A percentile compares a stretch with the other conserved stretches of the same genome.
Evolutionary conservation across 495 filamentous ascomycete species (phyloP).

Genomic region (Pyronema omphalodes): DNA sequence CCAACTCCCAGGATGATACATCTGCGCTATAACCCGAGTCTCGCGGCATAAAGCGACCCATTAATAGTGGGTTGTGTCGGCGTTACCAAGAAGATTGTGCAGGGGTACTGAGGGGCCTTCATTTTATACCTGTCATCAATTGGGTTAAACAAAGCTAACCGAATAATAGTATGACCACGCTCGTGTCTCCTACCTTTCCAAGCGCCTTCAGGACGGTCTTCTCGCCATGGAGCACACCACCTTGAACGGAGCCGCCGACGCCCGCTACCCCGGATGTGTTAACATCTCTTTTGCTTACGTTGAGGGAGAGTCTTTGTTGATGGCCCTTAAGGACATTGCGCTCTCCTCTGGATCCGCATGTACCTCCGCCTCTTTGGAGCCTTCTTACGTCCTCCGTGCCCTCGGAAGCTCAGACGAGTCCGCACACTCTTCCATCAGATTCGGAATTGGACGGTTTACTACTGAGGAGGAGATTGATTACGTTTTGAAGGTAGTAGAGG

Average conservation of each 20-base stretch:
- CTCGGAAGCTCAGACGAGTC: conserved; percentile 91
- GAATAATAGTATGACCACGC: conserved; percentile 65
- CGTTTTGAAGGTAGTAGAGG: conserved; percentile 80
- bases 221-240: conserved; percentile 77
- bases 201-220: conserved; percentile 62
- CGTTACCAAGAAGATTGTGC: conserved; percentile 5
- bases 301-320: conserved; percentile 90
- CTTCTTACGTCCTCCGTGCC: conserved; percentile 85
- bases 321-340: conserved; percentile 96
- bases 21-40: conserved; percentile 39
- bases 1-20: conserved; percentile 6
- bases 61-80: conserved; percentile 3
- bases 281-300: conserved; percentile 98
- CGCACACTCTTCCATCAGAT: conserved; percentile 92
- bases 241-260: conserved; percentile 68
- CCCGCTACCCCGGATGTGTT: conserved; percentile 89
- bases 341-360: conserved; percentile 93
- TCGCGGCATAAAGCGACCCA: conserved; percentile 20
- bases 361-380: conserved; percentile 89
- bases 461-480: conserved; percentile 94
- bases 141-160: background rate
- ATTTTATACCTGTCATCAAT: background rate
- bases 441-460: conserved; percentile 93
- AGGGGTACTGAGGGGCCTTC: conserved; percentile 11
- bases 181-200: conserved; percentile 61